Conservation (phyloP, 257 asterid species). For the Craterostigma plantagineum region DNA sequence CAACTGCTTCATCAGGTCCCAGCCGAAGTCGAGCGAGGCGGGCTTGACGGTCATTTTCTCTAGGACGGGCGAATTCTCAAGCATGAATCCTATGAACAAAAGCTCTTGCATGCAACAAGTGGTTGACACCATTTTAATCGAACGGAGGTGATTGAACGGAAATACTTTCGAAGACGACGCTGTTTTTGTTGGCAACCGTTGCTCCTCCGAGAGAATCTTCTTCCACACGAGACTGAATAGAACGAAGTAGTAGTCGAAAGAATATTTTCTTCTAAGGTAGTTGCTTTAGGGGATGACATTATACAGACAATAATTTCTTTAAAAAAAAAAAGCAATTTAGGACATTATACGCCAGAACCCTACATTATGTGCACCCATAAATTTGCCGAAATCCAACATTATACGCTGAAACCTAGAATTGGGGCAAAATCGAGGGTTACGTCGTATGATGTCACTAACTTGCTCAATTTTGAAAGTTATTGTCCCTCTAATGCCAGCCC, state of each 20-base stretch:
- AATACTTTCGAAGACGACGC: constrained; percentile 18
- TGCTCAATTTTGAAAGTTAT: too few species aligned
- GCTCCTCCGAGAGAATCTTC: constrained; percentile 23
- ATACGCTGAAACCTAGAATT: too few species aligned
- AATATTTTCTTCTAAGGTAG: too few species aligned
- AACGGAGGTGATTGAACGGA: constrained; percentile 33
- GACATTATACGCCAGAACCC: too few species aligned
- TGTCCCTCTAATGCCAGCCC: too few species aligned
- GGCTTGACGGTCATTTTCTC: constrained; percentile 85
- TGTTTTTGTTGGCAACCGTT: constrained; percentile 13
- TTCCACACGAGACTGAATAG: constrained; percentile 59
- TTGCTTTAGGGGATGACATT: too few species aligned
- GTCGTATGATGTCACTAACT: too few species aligned
- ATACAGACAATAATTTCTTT: too few species aligned
- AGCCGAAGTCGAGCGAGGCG: constrained; percentile 32
- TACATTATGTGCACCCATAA: too few species aligned
- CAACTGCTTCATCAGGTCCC: constrained; percentile 67
- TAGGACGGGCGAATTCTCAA: constrained; percentile 52
- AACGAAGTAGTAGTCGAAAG: not conserved
- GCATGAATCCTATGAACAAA: constrained; percentile 54
- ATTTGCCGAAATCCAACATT: too few species aligned
- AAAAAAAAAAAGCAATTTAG: too few species aligned
- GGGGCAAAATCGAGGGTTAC: not conserved
- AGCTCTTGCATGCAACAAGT: constrained; percentile 52
- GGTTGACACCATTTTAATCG: constrained; percentile 52